These are phyloP conservation scores for Aspergillus transmontanensis DNA, from an alignment of 2,329 filamentous ascomycete genomes.

Conservation along the genomic window DNA sequence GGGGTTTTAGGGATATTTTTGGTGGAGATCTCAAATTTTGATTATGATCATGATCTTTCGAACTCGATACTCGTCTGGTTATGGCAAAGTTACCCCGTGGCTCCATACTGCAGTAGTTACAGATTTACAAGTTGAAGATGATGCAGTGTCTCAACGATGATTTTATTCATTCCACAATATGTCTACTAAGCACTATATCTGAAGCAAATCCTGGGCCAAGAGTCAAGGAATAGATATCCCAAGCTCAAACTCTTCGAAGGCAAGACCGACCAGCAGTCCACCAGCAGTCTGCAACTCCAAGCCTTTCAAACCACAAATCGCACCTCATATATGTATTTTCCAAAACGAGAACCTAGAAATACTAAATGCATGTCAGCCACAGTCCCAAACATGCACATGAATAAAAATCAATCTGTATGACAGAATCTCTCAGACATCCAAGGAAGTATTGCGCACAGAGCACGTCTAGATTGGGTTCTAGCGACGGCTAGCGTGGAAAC, in stretches of 20 bases:
- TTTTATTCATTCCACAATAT: neutral
- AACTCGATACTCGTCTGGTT: no score
- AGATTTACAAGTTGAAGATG: neutral
- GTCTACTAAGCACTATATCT: neutral
- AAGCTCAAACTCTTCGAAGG: neutral
- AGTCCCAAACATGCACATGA: neutral
- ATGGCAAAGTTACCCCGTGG: no score
- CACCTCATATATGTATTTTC: neutral
- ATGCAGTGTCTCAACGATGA: neutral
- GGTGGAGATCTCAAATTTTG: neutral
- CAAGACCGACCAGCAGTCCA: neutral
- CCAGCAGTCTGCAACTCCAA: no score
- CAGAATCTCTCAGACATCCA: conserved; percentile 37
- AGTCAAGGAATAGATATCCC: neutral
- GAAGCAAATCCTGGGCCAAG: neutral
- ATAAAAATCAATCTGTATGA: neutral
- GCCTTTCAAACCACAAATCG: no score
- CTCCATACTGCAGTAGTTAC: neutral
- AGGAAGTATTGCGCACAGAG: conserved; percentile 41
- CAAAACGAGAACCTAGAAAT: neutral
- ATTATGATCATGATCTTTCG: neutral
- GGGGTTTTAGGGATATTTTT: neutral
- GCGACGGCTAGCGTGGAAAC: conserved; percentile 43
- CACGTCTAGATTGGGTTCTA: conserved; percentile 39
- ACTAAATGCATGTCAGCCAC: conserved; percentile 3